phyloP scores from a whole-genome alignment of 2,329 filamentous ascomycete species.

The Chrysoporthe deuterocubensis region DNA sequence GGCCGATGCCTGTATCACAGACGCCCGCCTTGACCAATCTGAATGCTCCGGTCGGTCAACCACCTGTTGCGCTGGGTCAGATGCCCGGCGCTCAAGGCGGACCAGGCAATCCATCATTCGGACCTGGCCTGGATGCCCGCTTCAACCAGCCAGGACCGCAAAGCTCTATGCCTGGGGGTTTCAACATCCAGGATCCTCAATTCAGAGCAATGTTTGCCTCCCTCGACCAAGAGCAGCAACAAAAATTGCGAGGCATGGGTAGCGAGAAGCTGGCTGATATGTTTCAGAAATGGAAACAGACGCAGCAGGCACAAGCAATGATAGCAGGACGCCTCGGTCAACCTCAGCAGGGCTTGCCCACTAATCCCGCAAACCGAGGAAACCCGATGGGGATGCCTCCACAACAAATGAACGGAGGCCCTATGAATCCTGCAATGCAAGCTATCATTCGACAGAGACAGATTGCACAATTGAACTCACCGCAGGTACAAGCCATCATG shows the following conservation, averaged over 20 bases:
- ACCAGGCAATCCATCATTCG: slow-evolving; percentile 53
- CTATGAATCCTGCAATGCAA: slow-evolving; percentile 27
- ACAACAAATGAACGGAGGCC: slow-evolving; percentile 28
- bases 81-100: slow-evolving; percentile 48
- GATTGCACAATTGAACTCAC: slow-evolving; percentile 34
- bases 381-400: slow-evolving; percentile 29
- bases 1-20: slow-evolving; percentile 55
- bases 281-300: slow-evolving; percentile 52
- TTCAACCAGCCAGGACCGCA: slow-evolving; percentile 56
- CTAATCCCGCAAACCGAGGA: slow-evolving; percentile 20
- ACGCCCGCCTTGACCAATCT: slow-evolving; percentile 64
- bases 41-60: slow-evolving; percentile 56
- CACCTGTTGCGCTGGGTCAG: slow-evolving; percentile 49
- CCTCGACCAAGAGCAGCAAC: slow-evolving; percentile 52
- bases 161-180: slow-evolving; percentile 40
- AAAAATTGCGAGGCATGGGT: slow-evolving; percentile 47
- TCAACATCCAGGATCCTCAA: slow-evolving; percentile 44
- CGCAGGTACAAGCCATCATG: slow-evolving; percentile 43
- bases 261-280: slow-evolving; percentile 57
- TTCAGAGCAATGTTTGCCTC: slow-evolving; percentile 48
- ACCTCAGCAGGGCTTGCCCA: slow-evolving; percentile 31
- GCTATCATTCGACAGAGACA: slow-evolving; percentile 33
- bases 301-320: slow-evolving; percentile 32
- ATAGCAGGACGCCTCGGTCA: slow-evolving; percentile 34
- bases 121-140: slow-evolving; percentile 54